Evolutionary conservation across 2,329 filamentous ascomycete species (phyloP).

Genomic region (Tolypocladium nubicola): DNA sequence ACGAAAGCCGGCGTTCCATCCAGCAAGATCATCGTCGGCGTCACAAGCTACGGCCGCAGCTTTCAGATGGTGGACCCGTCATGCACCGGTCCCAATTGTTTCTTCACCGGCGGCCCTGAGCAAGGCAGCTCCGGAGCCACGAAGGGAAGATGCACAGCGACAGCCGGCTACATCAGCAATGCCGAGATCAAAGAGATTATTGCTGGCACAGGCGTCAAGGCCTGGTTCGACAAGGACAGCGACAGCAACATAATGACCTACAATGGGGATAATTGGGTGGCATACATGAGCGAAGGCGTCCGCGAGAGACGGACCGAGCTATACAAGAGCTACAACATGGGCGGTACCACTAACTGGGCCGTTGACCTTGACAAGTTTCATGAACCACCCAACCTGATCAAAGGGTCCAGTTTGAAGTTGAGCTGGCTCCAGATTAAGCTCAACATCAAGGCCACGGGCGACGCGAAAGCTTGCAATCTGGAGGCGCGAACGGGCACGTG

Average conservation of each 20-base stretch:
- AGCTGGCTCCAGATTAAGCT: too few relatives aligned
- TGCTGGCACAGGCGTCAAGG: neutral
- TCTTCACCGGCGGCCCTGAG: slow-evolving; percentile 7
- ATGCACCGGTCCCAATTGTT: slow-evolving; percentile 11
- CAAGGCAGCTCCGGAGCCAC: slow-evolving; percentile 8
- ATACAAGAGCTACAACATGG: too few relatives aligned
- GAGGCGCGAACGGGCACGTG: too few relatives aligned
- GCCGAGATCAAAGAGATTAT: slow-evolving; percentile 19
- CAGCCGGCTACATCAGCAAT: slow-evolving; percentile 17
- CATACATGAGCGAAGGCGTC: too few relatives aligned
- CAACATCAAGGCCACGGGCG: too few relatives aligned
- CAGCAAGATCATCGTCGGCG: slow-evolving; percentile 18
- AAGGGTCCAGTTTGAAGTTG: too few relatives aligned
- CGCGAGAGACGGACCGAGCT: too few relatives aligned
- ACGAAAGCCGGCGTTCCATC: slow-evolving; percentile 21
- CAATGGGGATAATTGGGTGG: too few relatives aligned
- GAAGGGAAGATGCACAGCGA: slow-evolving; percentile 16
- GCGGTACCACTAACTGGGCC: too few relatives aligned
- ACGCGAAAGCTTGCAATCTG: too few relatives aligned
- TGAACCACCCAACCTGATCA: too few relatives aligned
- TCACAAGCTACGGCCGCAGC: slow-evolving; percentile 19
- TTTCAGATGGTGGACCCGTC: slow-evolving; percentile 16
- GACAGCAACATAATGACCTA: neutral
- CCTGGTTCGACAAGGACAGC: neutral
- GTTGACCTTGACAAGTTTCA: too few relatives aligned